These are phyloP conservation scores for Waitea zeae DNA, from an alignment of 1,284 basidiomycete species.

Conservation along the genomic window DNA sequence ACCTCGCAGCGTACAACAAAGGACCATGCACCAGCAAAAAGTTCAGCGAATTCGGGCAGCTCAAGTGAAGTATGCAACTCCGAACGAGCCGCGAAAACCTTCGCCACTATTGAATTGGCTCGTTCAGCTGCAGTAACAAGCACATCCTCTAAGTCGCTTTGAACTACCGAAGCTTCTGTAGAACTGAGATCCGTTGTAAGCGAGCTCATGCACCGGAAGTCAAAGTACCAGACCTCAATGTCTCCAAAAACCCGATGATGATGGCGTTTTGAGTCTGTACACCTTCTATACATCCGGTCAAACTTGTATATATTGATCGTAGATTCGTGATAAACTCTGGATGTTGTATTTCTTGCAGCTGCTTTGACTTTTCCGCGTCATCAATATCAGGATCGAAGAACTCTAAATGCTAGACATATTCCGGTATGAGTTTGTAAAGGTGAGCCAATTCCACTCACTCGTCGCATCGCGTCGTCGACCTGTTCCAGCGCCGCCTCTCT, in stretches of 20 bases:
- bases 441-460: conserved; percentile 23
- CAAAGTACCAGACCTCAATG: conserved; percentile 20
- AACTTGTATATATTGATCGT: conserved; percentile 41
- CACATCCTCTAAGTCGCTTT: conserved; percentile 52
- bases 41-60: conserved; percentile 57
- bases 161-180: conserved; percentile 24
- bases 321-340: conserved; percentile 50
- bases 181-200: conserved; percentile 6
- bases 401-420: no score
- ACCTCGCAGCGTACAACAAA: conserved; percentile 83
- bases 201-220: conserved; percentile 4
- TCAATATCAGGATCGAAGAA: conserved; percentile 34
- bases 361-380: conserved; percentile 18
- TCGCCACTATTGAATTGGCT: conserved; percentile 67
- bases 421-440: no score
- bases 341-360: conserved; percentile 51
- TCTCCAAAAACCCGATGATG: conserved; percentile 42
- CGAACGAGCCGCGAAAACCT: conserved; percentile 57
- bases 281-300: conserved; percentile 58
- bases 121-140: conserved; percentile 72
- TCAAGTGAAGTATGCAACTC: conserved; percentile 66
- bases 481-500: conserved; percentile 56
- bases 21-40: conserved; percentile 78
- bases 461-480: conserved; percentile 42
- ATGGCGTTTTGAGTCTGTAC: conserved; percentile 49